A percentile compares a stretch with the other conserved stretches of the same genome.
These are phyloP conservation scores for Brasilioporus rufonigricans DNA, from an alignment of 768 basidiomycete genomes.

Conservation along the genomic window DNA sequence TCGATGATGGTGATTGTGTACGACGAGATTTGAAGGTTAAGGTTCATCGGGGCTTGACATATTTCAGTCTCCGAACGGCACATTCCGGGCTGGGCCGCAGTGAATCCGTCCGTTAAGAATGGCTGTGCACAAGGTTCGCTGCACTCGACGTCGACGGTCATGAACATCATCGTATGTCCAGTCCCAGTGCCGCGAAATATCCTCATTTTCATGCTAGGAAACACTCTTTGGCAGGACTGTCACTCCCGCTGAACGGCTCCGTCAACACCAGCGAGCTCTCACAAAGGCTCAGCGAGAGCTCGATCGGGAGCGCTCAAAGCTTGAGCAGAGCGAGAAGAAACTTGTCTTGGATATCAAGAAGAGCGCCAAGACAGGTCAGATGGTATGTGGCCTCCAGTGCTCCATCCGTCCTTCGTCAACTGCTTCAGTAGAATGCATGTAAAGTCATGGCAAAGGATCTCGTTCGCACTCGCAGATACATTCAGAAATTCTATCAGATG, in stretches of 20 bases:
- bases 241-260: conserved; percentile 93
- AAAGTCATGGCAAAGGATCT: conserved; percentile 99
- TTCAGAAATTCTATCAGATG: conserved; percentile 99
- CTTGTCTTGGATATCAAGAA: conserved; percentile 94
- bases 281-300: conserved; percentile 98
- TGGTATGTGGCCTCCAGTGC: conserved; percentile 49
- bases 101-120: background rate
- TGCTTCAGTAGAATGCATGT: conserved; percentile 77
- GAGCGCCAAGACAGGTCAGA: conserved; percentile 92
- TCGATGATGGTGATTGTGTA: conserved; percentile 26
- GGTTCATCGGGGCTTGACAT: conserved; percentile 16
- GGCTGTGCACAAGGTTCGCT: conserved; percentile 2
- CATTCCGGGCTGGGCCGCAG: conserved; percentile 1
- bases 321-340: conserved; percentile 97
- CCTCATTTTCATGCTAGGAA: conserved; percentile 57
- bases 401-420: conserved; percentile 14
- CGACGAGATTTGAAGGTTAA: conserved; percentile 20
- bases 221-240: conserved; percentile 91
- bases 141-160: conserved; percentile 34
- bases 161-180: conserved; percentile 71
- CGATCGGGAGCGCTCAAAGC: conserved; percentile 90
- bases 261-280: conserved; percentile 94
- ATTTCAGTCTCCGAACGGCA: conserved; percentile 21
- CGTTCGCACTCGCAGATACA: conserved; percentile 90
- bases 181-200: background rate